Percentiles rank a stretch among this genome's conserved stretches.
Conservation (phyloP, 2,329 filamentous ascomycete genomes). For the Pyrenophora tritici-repentis region DNA sequence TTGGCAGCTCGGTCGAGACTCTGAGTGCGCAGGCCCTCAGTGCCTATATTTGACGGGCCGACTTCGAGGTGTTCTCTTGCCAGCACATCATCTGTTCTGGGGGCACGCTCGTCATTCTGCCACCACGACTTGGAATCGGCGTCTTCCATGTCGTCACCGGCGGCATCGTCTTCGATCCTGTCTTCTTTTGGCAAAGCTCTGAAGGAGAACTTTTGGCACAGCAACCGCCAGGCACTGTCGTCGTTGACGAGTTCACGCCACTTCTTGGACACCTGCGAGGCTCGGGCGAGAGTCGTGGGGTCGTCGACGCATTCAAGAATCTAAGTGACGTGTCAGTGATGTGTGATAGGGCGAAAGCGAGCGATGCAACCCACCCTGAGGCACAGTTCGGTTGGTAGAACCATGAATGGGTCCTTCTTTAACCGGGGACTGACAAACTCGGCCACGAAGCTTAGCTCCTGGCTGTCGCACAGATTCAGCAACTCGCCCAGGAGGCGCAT, state of each 20-base stretch:
- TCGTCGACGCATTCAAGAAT: constrained; percentile 97
- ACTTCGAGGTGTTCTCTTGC: constrained; percentile 37
- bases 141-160: constrained; percentile 35
- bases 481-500: constrained; percentile 85
- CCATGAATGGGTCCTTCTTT: constrained; percentile 95
- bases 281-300: constrained; percentile 87
- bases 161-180: constrained; percentile 32
- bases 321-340: constrained; percentile 53
- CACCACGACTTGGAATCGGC: constrained; percentile 31
- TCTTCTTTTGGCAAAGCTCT: constrained; percentile 59
- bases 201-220: constrained; percentile 96
- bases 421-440: constrained; percentile 92
- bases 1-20: constrained; percentile 61
- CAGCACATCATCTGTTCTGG: constrained; percentile 32
- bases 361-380: constrained; percentile 68
- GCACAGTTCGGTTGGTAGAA: constrained; percentile 90
- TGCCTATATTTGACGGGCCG: constrained; percentile 50
- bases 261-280: constrained; percentile 92
- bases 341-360: background rate
- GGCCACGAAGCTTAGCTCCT: constrained; percentile 93
- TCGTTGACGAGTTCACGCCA: constrained; percentile 94
- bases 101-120: constrained; percentile 32
- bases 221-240: constrained; percentile 97
- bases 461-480: constrained; percentile 91
- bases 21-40: constrained; percentile 56